Evolutionary conservation across 2,329 filamentous ascomycete genomes (phyloP).

Genomic region (Botryotinia narcissicola): DNA sequence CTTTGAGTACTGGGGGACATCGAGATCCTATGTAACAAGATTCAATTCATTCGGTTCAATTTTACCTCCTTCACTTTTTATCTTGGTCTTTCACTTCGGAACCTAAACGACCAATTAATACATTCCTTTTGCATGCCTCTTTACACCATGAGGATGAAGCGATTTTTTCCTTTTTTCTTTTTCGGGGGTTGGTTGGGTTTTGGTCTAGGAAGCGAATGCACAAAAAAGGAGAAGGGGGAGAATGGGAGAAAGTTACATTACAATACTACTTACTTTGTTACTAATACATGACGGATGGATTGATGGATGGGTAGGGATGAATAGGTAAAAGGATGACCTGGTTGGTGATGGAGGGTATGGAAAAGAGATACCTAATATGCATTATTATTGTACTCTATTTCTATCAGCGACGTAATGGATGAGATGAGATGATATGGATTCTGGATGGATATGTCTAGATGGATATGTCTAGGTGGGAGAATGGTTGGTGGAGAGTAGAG

Average conservation of each 20-base stretch:
- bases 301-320: neutral
- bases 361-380: neutral
- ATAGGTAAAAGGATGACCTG: neutral
- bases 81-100: neutral
- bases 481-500: neutral
- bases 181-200: neutral
- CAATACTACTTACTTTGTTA: slow-evolving; percentile 1
- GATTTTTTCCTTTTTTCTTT: neutral
- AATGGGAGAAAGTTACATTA: neutral
- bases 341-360: neutral
- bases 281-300: slow-evolving; percentile 12
- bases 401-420: neutral
- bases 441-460: neutral
- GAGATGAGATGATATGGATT: neutral
- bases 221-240: neutral
- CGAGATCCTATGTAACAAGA: slow-evolving; percentile 1
- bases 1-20: neutral
- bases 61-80: neutral
- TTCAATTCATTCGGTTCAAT: neutral
- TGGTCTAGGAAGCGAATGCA: slow-evolving; percentile 6
- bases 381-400: neutral
- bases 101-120: neutral
- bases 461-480: neutral
- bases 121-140: neutral
- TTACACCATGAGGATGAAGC: neutral